A percentile compares a stretch with the other conserved stretches of the same genome.
Evolutionary conservation across 1,284 basidiomycete genomes (phyloP).

Genomic region (Cutaneotrichosporon sp.): DNA sequence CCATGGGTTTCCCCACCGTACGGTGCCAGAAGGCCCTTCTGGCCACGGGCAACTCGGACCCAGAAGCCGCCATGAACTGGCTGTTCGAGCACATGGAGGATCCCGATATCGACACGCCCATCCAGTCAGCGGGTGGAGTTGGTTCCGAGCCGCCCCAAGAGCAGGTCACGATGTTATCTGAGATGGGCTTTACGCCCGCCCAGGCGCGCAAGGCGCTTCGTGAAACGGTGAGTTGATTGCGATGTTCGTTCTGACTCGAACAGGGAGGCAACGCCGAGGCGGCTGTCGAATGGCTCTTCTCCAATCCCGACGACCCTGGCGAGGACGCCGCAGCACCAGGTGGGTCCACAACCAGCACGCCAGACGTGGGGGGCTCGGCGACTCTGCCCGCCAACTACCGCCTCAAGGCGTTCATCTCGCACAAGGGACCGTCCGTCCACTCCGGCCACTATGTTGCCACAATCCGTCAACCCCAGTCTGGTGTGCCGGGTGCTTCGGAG

Average conservation of each 20-base stretch:
- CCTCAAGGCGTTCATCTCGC: slow-evolving; percentile 90
- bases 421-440: slow-evolving; percentile 92
- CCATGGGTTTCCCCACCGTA: slow-evolving; percentile 80
- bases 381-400: slow-evolving; percentile 69
- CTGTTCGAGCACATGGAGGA: slow-evolving; percentile 94
- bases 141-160: slow-evolving; percentile 60
- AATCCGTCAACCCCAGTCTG: slow-evolving; percentile 39
- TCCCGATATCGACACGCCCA: slow-evolving; percentile 83
- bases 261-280: slow-evolving; percentile 72
- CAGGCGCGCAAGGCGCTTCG: slow-evolving; percentile 85
- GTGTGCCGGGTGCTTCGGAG: slow-evolving; percentile 27
- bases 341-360: slow-evolving; percentile 2
- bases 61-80: slow-evolving; percentile 91
- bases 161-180: slow-evolving; percentile 66
- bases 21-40: slow-evolving; percentile 83
- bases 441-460: slow-evolving; percentile 74
- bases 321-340: slow-evolving; percentile 47
- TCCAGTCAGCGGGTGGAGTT: slow-evolving; percentile 49
- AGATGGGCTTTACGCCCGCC: slow-evolving; percentile 86
- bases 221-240: slow-evolving; percentile 62
- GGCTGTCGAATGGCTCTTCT: slow-evolving; percentile 97
- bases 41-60: slow-evolving; percentile 73
- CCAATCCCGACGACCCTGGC: slow-evolving; percentile 80
- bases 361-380: slow-evolving; percentile 53
- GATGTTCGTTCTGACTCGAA: background rate